Evolutionary conservation across 106 monocot species (phyloP).

Genomic region (Phalaenopsis equestris): DNA sequence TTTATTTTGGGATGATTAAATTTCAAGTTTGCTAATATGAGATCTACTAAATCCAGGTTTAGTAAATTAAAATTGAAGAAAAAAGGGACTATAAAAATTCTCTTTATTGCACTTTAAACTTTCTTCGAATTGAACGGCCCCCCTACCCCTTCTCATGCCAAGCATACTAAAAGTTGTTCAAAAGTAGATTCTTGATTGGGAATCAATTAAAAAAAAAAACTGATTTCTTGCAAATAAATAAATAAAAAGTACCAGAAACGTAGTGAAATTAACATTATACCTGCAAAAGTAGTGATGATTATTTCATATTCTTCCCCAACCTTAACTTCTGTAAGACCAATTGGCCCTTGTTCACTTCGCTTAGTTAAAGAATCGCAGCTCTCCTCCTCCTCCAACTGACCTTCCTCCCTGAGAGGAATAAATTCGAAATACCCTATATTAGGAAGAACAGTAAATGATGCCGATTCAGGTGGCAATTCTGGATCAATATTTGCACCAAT

Average conservation of each 20-base stretch:
- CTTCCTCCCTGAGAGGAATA: conserved; percentile 44
- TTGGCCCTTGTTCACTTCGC: conserved; percentile 32
- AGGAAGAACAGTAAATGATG: conserved; percentile 71
- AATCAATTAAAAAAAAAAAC: not conserved
- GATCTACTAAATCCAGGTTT: not conserved
- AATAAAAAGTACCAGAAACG: too few relatives aligned
- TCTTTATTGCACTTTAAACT: not conserved
- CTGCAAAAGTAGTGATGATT: conserved; percentile 14
- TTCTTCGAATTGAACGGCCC: not conserved
- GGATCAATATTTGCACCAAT: conserved; percentile 72
- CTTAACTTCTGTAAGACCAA: conserved; percentile 47
- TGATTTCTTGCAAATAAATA: not conserved
- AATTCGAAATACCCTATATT: conserved; percentile 91
- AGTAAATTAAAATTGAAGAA: not conserved
- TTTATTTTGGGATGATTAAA: not conserved
- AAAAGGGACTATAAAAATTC: not conserved
- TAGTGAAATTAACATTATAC: not conserved
- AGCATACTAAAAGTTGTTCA: not conserved
- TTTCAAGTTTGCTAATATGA: not conserved
- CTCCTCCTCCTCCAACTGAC: conserved; percentile 7
- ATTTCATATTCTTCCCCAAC: conserved; percentile 53
- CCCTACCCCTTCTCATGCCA: not conserved
- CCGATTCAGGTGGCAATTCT: conserved; percentile 45
- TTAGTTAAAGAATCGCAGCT: conserved; percentile 8
- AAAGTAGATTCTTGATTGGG: not conserved